phyloP scores from a whole-genome alignment of 805 yeast genomes.

The Saccharomyces jurei region DNA sequence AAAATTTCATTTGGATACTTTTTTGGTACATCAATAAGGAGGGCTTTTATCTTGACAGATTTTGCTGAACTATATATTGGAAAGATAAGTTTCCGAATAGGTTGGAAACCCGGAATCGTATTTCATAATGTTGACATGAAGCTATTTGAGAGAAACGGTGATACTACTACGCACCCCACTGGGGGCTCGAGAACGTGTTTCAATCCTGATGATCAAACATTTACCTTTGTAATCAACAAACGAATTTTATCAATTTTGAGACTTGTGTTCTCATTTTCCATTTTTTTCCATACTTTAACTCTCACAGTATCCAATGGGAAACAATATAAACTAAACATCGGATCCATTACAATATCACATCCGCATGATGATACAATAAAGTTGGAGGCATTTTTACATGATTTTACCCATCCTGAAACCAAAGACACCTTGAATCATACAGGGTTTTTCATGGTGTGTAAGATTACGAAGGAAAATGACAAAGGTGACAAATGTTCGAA shows the following conservation, averaged over 20 bases:
- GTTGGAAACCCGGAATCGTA: slow-evolving; percentile 14
- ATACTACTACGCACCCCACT: not conserved
- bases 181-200: not conserved
- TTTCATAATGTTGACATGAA: slow-evolving; percentile 13
- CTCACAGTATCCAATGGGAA: slow-evolving; percentile 7
- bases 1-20: slow-evolving; percentile 12
- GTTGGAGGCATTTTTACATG: slow-evolving; percentile 17
- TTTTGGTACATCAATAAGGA: slow-evolving; percentile 14
- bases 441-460: slow-evolving; percentile 12
- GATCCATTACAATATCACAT: slow-evolving; percentile 14
- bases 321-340: slow-evolving; percentile 9
- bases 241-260: slow-evolving; percentile 6
- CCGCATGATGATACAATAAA: slow-evolving; percentile 9
- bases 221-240: slow-evolving; percentile 8
- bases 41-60: slow-evolving; percentile 7
- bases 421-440: slow-evolving; percentile 15
- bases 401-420: slow-evolving; percentile 7
- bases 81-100: slow-evolving; percentile 13
- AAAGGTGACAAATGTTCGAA: slow-evolving; percentile 1
- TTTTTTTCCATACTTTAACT: slow-evolving; percentile 8
- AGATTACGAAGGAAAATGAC: slow-evolving; percentile 2
- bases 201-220: slow-evolving; percentile 1
- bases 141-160: not conserved
- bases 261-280: slow-evolving; percentile 11
- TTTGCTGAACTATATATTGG: slow-evolving; percentile 10